A percentile compares a stretch with the other conserved stretches of the same genome.
Evolutionary conservation across 768 basidiomycete genomes (phyloP).

Genomic region (Brasilioporus rufonigricans): DNA sequence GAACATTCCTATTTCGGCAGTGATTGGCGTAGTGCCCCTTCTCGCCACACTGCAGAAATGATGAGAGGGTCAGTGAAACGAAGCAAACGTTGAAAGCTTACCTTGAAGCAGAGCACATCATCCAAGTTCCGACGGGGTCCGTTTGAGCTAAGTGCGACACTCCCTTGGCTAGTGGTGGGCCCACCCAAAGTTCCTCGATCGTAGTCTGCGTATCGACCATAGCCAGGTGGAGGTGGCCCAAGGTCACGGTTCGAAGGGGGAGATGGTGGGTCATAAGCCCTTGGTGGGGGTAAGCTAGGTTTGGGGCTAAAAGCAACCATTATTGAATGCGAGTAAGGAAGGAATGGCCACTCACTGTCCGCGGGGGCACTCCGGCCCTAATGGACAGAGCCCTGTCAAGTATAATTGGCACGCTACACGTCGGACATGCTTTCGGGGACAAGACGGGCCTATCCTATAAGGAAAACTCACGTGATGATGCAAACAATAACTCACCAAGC

Average conservation of each 20-base stretch:
- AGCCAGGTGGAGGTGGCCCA: slow-evolving; percentile 90
- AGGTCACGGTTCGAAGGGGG: slow-evolving; percentile 75
- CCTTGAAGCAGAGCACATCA: slow-evolving; percentile 87
- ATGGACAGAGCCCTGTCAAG: slow-evolving; percentile 89
- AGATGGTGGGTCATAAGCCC: slow-evolving; percentile 75
- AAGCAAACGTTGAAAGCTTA: slow-evolving; percentile 29
- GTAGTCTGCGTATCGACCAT: slow-evolving; percentile 79
- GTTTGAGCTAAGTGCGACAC: slow-evolving; percentile 30
- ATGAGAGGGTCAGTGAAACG: slow-evolving; percentile 2
- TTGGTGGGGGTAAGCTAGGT: slow-evolving; percentile 63
- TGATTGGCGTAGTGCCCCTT: slow-evolving; percentile 96
- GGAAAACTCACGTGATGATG: slow-evolving; percentile 1
- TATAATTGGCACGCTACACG: slow-evolving; percentile 89
- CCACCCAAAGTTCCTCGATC: slow-evolving; percentile 50
- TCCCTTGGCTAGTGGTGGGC: slow-evolving; percentile 20
- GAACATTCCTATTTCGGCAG: slow-evolving; percentile 87
- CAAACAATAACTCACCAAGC: slow-evolving; percentile 56
- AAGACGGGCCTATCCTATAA: slow-evolving; percentile 64
- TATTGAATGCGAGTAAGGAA: slow-evolving; percentile 7
- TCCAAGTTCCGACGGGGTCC: slow-evolving; percentile 70
- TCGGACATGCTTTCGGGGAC: slow-evolving; percentile 90
- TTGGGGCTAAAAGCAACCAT: slow-evolving; percentile 58
- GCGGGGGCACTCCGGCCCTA: slow-evolving; percentile 82
- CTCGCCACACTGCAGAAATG: slow-evolving; percentile 67
- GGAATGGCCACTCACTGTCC: slow-evolving; percentile 69